These are phyloP conservation scores for Eremothecium cymbalariae DNA, from an alignment of 1,139 yeast species.

Conservation along the genomic window DNA sequence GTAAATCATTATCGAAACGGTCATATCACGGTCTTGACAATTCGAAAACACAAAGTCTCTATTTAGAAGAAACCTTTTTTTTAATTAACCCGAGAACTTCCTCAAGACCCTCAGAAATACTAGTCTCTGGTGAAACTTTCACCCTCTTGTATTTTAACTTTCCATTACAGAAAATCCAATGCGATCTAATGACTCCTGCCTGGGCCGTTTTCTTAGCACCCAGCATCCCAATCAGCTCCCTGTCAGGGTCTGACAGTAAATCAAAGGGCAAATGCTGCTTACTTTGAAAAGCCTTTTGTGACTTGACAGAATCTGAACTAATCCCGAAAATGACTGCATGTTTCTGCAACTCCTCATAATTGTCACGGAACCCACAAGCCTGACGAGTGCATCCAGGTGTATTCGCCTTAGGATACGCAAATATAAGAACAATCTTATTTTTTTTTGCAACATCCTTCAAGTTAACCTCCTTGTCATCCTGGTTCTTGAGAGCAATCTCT, in stretches of 20 bases:
- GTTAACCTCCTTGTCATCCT: conserved; percentile 54
- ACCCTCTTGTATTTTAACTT: conserved; percentile 54
- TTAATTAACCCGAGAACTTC: conserved; percentile 37
- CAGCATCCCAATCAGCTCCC: conserved; percentile 56
- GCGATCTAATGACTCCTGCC: conserved; percentile 70
- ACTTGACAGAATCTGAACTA: conserved; percentile 63
- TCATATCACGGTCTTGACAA: no score
- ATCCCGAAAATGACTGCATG: conserved; percentile 56
- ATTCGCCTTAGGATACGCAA: conserved; percentile 84
- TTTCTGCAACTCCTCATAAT: conserved; percentile 45
- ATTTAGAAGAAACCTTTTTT: conserved; percentile 7
- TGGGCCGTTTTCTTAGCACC: conserved; percentile 71
- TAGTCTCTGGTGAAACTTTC: conserved; percentile 70
- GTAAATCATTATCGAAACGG: no score
- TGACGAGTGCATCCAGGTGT: conserved; percentile 96
- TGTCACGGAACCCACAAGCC: conserved; percentile 79
- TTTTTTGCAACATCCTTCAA: conserved; percentile 42
- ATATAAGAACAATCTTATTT: conserved; percentile 50
- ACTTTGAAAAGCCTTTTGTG: conserved; percentile 67
- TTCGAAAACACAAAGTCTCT: conserved; percentile 1
- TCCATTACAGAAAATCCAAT: conserved; percentile 83
- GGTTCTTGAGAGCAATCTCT: conserved; percentile 51
- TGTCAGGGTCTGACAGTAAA: conserved; percentile 68
- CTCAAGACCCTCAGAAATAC: conserved; percentile 54
- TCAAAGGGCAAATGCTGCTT: conserved; percentile 69